These are phyloP conservation scores for Coniosporium apollinis DNA, from an alignment of 495 filamentous ascomycete species.

Conservation along the genomic window DNA sequence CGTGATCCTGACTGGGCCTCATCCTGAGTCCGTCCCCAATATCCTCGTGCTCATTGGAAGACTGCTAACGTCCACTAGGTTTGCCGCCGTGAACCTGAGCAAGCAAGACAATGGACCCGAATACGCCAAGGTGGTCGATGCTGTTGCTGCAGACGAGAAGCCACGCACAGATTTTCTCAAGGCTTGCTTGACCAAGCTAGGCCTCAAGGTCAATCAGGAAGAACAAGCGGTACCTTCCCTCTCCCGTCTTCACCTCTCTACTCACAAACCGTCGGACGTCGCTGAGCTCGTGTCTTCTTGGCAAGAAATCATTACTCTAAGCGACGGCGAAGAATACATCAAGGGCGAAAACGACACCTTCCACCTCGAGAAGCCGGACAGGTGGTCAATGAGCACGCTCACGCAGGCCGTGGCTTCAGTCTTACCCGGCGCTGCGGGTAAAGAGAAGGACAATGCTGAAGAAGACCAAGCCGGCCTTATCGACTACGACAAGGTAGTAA, in stretches of 20 bases:
- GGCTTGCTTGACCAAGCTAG: conserved; percentile 68
- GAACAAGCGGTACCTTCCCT: conserved; percentile 59
- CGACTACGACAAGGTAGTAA: conserved; percentile 59
- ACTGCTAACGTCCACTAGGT: conserved; percentile 32
- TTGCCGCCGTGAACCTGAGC: conserved; percentile 64
- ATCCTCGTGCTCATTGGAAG: neutral
- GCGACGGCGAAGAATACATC: conserved; percentile 52
- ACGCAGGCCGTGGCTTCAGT: conserved; percentile 28
- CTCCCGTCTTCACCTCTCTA: conserved; percentile 72
- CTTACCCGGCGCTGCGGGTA: conserved; percentile 1
- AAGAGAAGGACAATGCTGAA: conserved; percentile 20
- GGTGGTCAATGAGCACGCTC: conserved; percentile 44
- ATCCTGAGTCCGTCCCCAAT: conserved; percentile 62
- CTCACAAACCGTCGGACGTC: conserved; percentile 43
- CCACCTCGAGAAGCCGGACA: conserved; percentile 45
- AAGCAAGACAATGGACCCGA: conserved; percentile 41
- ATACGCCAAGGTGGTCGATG: conserved; percentile 51
- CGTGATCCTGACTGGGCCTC: conserved; percentile 69
- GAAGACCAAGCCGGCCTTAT: conserved; percentile 39
- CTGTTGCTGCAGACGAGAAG: conserved; percentile 52
- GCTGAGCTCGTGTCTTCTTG: conserved; percentile 48
- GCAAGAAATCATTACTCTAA: conserved; percentile 51
- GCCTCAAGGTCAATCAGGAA: conserved; percentile 55
- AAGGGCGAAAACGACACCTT: conserved; percentile 79
- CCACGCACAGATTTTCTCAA: conserved; percentile 61